Evolutionary conservation across 164 flowering plant genomes (phyloP), one percentile per base, ranked within the genome.

Genomic region (Nymphaea thermarum): DNA sequence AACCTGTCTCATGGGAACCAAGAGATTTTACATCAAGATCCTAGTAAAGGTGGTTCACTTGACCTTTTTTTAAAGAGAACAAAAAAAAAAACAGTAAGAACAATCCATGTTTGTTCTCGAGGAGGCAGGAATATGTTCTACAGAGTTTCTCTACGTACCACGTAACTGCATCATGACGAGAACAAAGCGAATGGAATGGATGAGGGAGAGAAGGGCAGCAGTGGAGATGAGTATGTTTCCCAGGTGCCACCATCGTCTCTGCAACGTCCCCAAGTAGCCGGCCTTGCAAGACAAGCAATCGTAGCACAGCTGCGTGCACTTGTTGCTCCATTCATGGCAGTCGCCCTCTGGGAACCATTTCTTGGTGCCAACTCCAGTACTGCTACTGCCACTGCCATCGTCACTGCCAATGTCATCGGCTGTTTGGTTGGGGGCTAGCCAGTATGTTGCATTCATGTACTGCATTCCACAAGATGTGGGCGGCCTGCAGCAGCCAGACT

Each of bases 401-500:
- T 25, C 36, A 25, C 36, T 25, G 36, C 36, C 36, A 25, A 25
- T 25, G 36, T 25, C 36, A 25, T 25, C 36, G 36, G 36, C 36
- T 15, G 57, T 51, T 10, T 51, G 8, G 14, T 51, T 51, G 57
- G 14, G 8, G 0, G 57, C 15, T 15, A 51, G 68, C 87, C 87
- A 84, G 44, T 59, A 78, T 0, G 83, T 84, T 0, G 80, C 81
- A 45, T 84, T 84, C 44, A 80, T 76, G n/a, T 68, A 76, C 42
- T 72, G 68, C 83, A 82, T 79, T 16, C 41, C 75, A 63, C 85
- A 84, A 3, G 18, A 47, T 12, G 63, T 11, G 2, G 87, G 82
- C 16, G 85, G 85, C 41, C n/a, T 77, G 80, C 87, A 84, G 15
- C 87, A 84, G 5, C 85, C 83, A 6, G 72, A 66, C 83, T 79